These are phyloP conservation scores for Teratosphaeriaceae sp. DNA, from an alignment of 2,329 filamentous ascomycete species.

Conservation along the genomic window DNA sequence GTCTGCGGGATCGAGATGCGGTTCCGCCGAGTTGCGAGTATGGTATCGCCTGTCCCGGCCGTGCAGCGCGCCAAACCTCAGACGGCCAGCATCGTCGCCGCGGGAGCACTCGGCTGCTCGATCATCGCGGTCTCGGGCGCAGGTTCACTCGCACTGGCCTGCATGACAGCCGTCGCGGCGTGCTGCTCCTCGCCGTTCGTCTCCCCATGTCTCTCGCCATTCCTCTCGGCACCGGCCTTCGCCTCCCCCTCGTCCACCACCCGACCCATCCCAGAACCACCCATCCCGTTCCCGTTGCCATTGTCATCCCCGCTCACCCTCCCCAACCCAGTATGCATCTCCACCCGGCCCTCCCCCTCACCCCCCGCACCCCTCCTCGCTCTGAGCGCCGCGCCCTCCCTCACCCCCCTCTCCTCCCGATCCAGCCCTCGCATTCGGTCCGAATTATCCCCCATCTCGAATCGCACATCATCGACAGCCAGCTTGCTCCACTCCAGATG, in stretches of 20 bases:
- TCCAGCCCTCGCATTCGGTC: conserved; percentile 40
- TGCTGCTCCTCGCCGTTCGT: background rate
- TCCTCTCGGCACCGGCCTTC: background rate
- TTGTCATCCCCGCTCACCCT: background rate
- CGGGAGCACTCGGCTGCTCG: background rate
- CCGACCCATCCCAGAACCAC: too few relatives aligned
- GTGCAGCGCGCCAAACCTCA: too few relatives aligned
- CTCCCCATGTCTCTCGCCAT: background rate
- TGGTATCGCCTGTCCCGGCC: too few relatives aligned
- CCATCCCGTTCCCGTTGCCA: background rate
- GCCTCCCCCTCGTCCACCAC: background rate
- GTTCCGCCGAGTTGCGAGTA: too few relatives aligned
- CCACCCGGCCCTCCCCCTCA: conserved; percentile 8
- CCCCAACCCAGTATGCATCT: too few relatives aligned
- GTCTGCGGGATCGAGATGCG: too few relatives aligned
- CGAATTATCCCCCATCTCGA: conserved; percentile 41
- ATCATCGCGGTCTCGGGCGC: background rate
- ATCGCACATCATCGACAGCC: conserved; percentile 40
- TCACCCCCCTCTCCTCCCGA: conserved; percentile 39
- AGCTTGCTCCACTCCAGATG: conserved; percentile 46
- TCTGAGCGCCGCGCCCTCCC: conserved; percentile 37
- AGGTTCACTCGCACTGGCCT: background rate
- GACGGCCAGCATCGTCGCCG: background rate
- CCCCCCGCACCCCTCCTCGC: conserved; percentile 14
- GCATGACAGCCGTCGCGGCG: background rate